Conservation (phyloP, 805 yeast species). For the Candida easanensis region DNA sequence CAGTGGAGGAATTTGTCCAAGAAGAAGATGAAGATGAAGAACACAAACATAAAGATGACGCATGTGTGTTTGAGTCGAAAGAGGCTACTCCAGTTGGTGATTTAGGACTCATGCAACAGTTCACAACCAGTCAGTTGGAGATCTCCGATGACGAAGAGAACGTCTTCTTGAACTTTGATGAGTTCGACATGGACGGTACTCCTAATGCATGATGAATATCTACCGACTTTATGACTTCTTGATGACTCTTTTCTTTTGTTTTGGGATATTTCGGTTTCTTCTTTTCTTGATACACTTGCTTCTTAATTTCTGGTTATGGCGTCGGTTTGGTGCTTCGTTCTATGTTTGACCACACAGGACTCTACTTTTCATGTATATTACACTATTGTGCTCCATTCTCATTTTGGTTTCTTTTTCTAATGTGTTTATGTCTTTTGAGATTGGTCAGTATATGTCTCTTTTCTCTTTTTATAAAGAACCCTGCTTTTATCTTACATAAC, state of each 20-base stretch:
- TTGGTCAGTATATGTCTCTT: too few relatives aligned
- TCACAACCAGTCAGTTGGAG: conserved; percentile 1
- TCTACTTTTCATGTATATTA: too few relatives aligned
- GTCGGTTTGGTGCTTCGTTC: too few relatives aligned
- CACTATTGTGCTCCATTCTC: too few relatives aligned
- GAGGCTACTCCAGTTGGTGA: conserved; percentile 6
- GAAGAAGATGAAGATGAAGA: conserved; percentile 7
- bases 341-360: too few relatives aligned
- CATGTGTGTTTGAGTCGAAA: background rate
- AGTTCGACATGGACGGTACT: conserved; percentile 17
- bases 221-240: too few relatives aligned
- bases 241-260: background rate
- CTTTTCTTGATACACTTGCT: too few relatives aligned
- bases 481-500: too few relatives aligned
- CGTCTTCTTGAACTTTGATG: conserved; percentile 18
- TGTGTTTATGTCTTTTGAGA: too few relatives aligned
- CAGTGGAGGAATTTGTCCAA: conserved; percentile 2
- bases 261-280: background rate
- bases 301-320: too few relatives aligned
- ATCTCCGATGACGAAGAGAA: conserved; percentile 12
- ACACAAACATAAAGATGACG: background rate
- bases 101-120: conserved; percentile 10
- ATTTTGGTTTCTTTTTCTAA: too few relatives aligned
- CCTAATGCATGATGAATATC: background rate
- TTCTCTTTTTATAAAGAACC: too few relatives aligned